These are phyloP conservation scores for Bipolaris cookei DNA, from an alignment of 2,329 filamentous ascomycete genomes.

Conservation along the genomic window DNA sequence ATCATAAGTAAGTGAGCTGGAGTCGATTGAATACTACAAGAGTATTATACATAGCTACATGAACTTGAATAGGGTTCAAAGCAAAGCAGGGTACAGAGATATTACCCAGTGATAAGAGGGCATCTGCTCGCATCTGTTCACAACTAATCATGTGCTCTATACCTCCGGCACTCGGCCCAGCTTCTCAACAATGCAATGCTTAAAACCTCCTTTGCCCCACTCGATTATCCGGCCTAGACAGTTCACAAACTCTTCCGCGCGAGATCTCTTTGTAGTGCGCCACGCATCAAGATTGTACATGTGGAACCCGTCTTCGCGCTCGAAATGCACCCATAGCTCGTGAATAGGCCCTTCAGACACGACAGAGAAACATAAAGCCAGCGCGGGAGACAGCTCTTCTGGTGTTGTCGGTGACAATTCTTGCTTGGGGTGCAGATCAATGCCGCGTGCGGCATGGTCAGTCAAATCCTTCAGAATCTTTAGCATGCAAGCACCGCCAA, in stretches of 20 bases:
- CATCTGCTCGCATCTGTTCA: not conserved
- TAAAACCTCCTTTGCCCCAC: not conserved
- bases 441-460: not conserved
- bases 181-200: not conserved
- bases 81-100: not conserved
- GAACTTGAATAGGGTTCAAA: not conserved
- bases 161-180: not conserved
- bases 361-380: not conserved
- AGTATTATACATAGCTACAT: not conserved
- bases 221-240: not conserved
- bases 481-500: too few species aligned
- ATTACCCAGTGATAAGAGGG: not conserved
- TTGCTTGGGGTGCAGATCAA: not conserved
- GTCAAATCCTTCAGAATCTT: not conserved
- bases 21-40: not conserved
- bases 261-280: not conserved
- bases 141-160: not conserved
- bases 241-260: not conserved
- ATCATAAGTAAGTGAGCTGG: not conserved
- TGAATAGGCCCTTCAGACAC: not conserved
- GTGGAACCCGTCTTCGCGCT: not conserved
- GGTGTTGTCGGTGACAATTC: not conserved
- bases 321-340: not conserved
- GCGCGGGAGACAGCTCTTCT: not conserved
- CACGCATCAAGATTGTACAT: not conserved